Evolutionary conservation across 2,329 filamentous ascomycete species (phyloP), one percentile per base, ranked within the genome.

Genomic region (Monosporascus ibericus): DNA sequence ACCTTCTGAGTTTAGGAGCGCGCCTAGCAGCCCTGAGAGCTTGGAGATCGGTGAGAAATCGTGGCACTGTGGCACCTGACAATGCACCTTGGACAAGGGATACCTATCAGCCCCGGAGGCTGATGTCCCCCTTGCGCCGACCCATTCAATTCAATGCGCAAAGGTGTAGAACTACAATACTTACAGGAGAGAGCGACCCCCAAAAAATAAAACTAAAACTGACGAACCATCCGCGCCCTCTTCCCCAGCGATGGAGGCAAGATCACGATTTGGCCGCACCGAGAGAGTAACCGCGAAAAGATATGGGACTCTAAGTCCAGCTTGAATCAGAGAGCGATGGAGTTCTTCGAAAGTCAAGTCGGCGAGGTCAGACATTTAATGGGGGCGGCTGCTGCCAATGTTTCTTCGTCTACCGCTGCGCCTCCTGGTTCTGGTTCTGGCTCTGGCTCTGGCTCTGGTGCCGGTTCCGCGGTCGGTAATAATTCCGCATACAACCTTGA

Each of bases 311-410:
- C 20, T 25, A 25, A 3, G 22, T 24, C 22, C 22, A 5, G 22
- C 4, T 24, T 24, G 22, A 24, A 24, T 24, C 22, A 46, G 49
- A 55, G 51, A 51, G 59, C 52, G 48, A 67, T 67, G 64, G 64
- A 67, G 53, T 66, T 66, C 56, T 65, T 68, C 59, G 65, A 68
- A 55, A 68, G 60, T 50, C 66, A 68, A 57, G 65, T 68, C 34
- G 64, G 64, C 58, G 66, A 68, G 60, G 63, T 68, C 40, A 57
- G 30, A 37, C 49, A 47, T 18, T 22, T 24, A n/a, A 34, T 36
- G 20, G 30, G 42, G 7, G 30, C 15, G 6, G 47, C 57, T 2
- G 49, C 49, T 14, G 47, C 39, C 42, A 40, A 34, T 34, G 30
- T 34, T 34, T 5, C 30, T 14, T 34, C 37, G 24, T 48, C 55